Evolutionary conservation across 169 alveolate genomes (phyloP), one percentile per base, ranked within the genome.

Genomic region (Plasmodium sp.): DNA sequence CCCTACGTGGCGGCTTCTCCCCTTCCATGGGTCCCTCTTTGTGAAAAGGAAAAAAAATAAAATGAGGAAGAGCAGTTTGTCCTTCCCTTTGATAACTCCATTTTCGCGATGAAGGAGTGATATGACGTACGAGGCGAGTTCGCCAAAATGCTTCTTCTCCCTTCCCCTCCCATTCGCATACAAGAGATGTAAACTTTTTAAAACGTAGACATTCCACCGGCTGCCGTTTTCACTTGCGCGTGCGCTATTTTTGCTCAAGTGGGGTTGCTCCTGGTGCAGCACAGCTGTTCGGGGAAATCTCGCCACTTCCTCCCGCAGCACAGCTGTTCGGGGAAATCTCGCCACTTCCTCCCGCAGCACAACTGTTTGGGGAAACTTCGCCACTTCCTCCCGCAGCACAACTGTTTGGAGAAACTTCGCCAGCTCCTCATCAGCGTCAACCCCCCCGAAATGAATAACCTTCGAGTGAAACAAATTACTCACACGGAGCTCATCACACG

Each of bases 21-120:
- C 74, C 34, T 88, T 88, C 58, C n/a, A 34, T 18, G 62, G 33
- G 16, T 31, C 22, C 2, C 36, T 79, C 83, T 41, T 88, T 39
- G 94, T 62, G 18, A 88, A 62, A 5, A 80, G 73, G n/a, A 88
- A 80, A 58, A 88, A 81, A 88, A 88, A 80, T 14, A 88, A 80
- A 81, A 88, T 62, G 48, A 88, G 48, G 72, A 88, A 88, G 12
- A 88, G 34, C 39, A 67, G 16, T 22, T 88, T 88, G 83, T 88
- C 94, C 74, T 51, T 88, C 43, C 36, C 79, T 88, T 88, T 79
- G 51, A 88, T 88, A 88, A 80, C 45, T 43, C 72, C 34, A 88
- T 88, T 88, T 79, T 73, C 94, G 22, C 71, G n/a, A 48, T 88
- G 94, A 39, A 88, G 79, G 34, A 88, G 73, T 10, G 62, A 54